Percentiles rank a stretch among this genome's conserved stretches.
Evolutionary conservation across 1,284 basidiomycete genomes (phyloP).

Genomic region (Trichosporon asahii): DNA sequence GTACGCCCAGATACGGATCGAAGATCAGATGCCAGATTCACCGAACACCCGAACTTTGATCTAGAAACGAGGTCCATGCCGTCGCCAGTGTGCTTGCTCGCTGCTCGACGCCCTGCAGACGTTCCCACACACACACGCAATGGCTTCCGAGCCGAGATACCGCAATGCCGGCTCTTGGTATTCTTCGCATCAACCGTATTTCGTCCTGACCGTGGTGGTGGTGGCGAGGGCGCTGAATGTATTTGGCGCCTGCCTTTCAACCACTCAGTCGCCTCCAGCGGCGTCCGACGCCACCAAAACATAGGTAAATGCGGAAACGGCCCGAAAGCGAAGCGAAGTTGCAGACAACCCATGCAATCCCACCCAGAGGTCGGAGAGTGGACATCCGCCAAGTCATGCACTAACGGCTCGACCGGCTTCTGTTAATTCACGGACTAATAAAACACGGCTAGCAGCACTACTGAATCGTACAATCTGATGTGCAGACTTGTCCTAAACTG

Average conservation of each 20-base stretch:
- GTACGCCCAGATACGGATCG: not conserved
- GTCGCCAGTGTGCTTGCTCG: not conserved
- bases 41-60: not conserved
- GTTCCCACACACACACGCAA: not conserved
- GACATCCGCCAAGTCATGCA: not conserved
- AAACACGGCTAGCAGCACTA: not conserved
- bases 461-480: not conserved
- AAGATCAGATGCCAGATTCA: not conserved
- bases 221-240: not conserved
- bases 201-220: not conserved
- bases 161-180: not conserved
- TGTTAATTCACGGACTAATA: not conserved
- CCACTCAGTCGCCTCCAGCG: not conserved
- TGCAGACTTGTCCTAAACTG: too few species aligned
- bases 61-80: not conserved
- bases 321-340: not conserved
- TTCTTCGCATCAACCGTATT: not conserved
- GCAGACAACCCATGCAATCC: too few species aligned
- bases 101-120: not conserved
- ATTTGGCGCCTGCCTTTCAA: not conserved
- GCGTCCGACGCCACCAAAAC: not conserved
- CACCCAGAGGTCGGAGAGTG: not conserved
- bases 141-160: not conserved
- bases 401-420: not conserved
- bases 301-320: not conserved